Evolutionary conservation across 768 basidiomycete genomes (phyloP), one percentile per base, ranked within the genome.

Genomic region (Saitozyma podzolica): DNA sequence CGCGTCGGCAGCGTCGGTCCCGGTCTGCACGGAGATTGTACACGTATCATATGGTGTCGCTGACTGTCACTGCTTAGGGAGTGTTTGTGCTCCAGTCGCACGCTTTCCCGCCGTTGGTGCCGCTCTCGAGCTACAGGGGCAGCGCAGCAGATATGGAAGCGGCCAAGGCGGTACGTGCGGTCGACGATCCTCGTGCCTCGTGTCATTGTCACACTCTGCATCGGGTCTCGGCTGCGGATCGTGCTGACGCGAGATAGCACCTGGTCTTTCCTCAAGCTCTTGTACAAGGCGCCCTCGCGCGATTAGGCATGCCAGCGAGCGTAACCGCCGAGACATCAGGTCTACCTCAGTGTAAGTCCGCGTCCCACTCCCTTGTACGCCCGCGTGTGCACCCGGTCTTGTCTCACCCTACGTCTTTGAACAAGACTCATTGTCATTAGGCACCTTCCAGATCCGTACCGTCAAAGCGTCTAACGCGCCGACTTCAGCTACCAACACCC

Each of bases 71-170:
- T 14, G 41, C 42, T 56, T n/a, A 95, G 92, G 93, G 93, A 6
- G 87, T 94, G 14, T 96, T 93, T 65, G 94, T 96, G 4, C 83
- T 97, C 1, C 92, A 95, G 79, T 93, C 96, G 67, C 91, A 92
- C 69, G 79, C 86, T 0, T 96, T 96, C 81, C 92, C 89, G 69
- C 91, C 94, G 0, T 86, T 95, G 48, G 79, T 86, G 4, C 86
- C 90, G 43, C 78, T 95, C 48, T 92, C 92, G 2, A 89, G 90
- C 0, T 88, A 88, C 84, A 84, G 89, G 67, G 88, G 91, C 16
- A 83, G 88, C 13, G 82, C 86, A 16, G 89, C 91, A 53, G 87
- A 92, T 10, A 80, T 89, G 9, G 86, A 83, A 68, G 84, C 84
- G 59, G 88, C 91, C 1, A 88, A 84, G 79, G 68, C 89, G 59